Percentiles rank a stretch among this genome's conserved stretches.
Conservation (phyloP, 129 eudicot species). For the Pittosporum tobira region DNA sequence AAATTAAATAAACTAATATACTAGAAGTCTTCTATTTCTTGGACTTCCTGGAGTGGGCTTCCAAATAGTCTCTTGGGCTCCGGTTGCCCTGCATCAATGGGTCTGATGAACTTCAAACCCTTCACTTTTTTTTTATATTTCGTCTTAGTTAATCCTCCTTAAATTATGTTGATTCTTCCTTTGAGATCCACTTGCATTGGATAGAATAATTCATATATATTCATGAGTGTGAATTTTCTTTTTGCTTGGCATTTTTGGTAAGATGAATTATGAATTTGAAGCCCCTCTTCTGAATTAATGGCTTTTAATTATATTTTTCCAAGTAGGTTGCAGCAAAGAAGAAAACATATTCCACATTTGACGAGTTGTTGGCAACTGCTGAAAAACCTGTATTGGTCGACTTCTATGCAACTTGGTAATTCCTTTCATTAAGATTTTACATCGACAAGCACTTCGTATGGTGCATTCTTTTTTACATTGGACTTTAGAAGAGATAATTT, state of each 20-base stretch:
- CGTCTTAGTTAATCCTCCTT: no score
- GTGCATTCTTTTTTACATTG: neutral
- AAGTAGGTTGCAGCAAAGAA: constrained; percentile 74
- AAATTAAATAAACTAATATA: no score
- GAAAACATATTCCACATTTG: constrained; percentile 69
- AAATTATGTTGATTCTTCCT: no score
- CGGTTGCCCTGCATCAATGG: no score
- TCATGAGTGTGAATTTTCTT: no score
- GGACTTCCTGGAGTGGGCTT: no score
- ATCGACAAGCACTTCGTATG: neutral
- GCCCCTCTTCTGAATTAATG: neutral
- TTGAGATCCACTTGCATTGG: no score
- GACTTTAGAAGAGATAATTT: neutral
- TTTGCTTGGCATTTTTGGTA: neutral
- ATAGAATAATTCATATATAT: no score
- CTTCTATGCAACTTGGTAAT: constrained; percentile 94
- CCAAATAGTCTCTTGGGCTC: no score
- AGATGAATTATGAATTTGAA: constrained; percentile 1
- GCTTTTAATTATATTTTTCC: constrained; percentile 1
- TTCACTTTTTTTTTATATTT: no score
- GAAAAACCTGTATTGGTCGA: constrained; percentile 94
- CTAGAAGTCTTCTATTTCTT: no score
- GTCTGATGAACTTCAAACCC: no score
- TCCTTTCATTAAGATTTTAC: neutral
- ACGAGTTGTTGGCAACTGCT: constrained; percentile 60